phyloP scores from a whole-genome alignment of 495 filamentous ascomycete genomes.

The Clavariopsis aquatica region DNA sequence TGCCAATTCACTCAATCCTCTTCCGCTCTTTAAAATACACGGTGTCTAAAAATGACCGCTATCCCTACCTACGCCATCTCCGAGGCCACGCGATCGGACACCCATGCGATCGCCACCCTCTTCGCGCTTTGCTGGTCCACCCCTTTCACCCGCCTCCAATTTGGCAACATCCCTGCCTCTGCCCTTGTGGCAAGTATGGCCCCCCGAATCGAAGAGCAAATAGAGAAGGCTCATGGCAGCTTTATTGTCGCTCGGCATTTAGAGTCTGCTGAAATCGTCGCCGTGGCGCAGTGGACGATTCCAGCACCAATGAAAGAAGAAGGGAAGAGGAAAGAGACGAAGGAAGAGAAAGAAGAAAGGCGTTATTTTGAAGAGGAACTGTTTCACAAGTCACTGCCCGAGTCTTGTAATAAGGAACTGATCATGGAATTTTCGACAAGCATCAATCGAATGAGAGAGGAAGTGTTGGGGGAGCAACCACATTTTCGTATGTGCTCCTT shows the following conservation, averaged over 20 bases:
- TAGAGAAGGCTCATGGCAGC: neutral
- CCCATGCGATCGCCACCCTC: conserved; percentile 26
- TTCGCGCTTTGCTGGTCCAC: conserved; percentile 32
- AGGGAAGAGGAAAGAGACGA: neutral
- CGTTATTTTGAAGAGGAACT: conserved; percentile 28
- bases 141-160: conserved; percentile 32
- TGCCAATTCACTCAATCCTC: too few species aligned
- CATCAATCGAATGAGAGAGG: conserved; percentile 7
- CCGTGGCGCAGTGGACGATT: conserved; percentile 30
- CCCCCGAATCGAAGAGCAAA: conserved; percentile 23
- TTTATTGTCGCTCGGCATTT: conserved; percentile 14
- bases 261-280: conserved; percentile 8
- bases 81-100: conserved; percentile 8
- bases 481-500: conserved; percentile 21
- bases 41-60: too few species aligned
- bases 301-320: conserved; percentile 3
- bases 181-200: conserved; percentile 23
- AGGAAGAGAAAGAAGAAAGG: conserved; percentile 21
- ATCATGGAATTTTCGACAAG: conserved; percentile 28
- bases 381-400: conserved; percentile 23
- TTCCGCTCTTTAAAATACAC: too few species aligned
- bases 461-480: neutral
- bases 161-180: conserved; percentile 15
- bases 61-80: neutral
- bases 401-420: conserved; percentile 32